Evolutionary conservation across 2,329 filamentous ascomycete genomes (phyloP).

Genomic region (Hirsutella thompsonii): DNA sequence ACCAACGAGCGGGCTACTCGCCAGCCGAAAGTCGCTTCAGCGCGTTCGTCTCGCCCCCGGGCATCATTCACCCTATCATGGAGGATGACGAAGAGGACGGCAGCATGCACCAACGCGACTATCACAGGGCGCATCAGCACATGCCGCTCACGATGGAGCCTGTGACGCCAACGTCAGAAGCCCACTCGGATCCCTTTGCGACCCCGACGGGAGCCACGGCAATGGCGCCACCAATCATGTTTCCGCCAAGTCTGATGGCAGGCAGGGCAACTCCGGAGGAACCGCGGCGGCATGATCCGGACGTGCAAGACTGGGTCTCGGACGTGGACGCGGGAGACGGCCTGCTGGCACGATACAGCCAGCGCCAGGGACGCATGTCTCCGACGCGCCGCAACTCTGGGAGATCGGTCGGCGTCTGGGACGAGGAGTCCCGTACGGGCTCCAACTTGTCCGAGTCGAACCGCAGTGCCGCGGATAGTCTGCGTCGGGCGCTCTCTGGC

Average conservation of each 20-base stretch:
- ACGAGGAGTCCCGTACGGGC: conserved; percentile 39
- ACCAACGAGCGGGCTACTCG: conserved; percentile 17
- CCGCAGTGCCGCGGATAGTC: conserved; percentile 29
- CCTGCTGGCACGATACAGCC: conserved; percentile 32
- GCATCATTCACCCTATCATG: conserved; percentile 43
- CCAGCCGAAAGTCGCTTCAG: conserved; percentile 15
- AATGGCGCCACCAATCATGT: conserved; percentile 6
- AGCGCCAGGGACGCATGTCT: conserved; percentile 21
- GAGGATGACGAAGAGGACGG: conserved; percentile 43
- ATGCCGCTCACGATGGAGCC: not conserved
- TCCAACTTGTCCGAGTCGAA: conserved; percentile 45
- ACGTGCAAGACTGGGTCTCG: conserved; percentile 45
- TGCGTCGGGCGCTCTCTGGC: conserved; percentile 9
- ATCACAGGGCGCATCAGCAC: conserved; percentile 3
- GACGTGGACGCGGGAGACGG: conserved; percentile 42
- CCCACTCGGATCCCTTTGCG: conserved; percentile 35
- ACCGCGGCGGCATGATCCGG: conserved; percentile 25
- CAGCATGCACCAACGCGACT: conserved; percentile 9
- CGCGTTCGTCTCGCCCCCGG: conserved; percentile 17
- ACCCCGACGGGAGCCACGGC: conserved; percentile 23
- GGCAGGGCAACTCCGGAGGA: conserved; percentile 27
- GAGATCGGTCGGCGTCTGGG: conserved; percentile 20
- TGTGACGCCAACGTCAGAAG: conserved; percentile 21
- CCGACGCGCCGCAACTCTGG: conserved; percentile 24
- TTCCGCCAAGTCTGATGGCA: conserved; percentile 7